Evolutionary conservation across 129 eudicot species (phyloP).

Genomic region (Tanacetum coccineum): DNA sequence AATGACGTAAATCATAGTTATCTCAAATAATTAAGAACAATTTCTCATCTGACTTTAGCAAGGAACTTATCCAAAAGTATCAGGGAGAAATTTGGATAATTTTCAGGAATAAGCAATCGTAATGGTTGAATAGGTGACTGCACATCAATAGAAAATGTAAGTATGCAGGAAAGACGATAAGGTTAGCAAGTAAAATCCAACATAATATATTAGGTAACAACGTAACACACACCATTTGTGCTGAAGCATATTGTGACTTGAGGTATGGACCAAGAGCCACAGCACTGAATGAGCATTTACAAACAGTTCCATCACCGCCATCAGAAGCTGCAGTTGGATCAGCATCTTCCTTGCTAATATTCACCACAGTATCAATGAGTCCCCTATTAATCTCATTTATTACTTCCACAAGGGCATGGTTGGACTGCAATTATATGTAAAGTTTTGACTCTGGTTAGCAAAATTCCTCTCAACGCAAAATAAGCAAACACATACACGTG

Average conservation of each 20-base stretch:
- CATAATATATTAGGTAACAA: slow-evolving; percentile 1
- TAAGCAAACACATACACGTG: no score
- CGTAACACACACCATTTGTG: slow-evolving; percentile 63
- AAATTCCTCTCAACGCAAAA: no score
- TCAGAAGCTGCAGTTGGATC: slow-evolving; percentile 70
- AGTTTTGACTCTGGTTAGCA: background rate
- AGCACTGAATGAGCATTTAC: slow-evolving; percentile 80
- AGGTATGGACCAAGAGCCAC: slow-evolving; percentile 83
- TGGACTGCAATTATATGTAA: slow-evolving; percentile 46
- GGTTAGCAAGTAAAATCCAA: background rate
- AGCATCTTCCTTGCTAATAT: slow-evolving; percentile 72
- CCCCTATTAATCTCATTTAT: slow-evolving; percentile 66
- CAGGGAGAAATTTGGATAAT: slow-evolving; percentile 86
- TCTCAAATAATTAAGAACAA: background rate
- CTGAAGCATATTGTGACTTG: slow-evolving; percentile 78
- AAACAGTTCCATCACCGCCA: slow-evolving; percentile 80
- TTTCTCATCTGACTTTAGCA: slow-evolving; percentile 64
- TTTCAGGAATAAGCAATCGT: slow-evolving; percentile 71
- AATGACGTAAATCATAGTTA: background rate
- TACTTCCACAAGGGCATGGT: slow-evolving; percentile 84
- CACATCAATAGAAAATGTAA: slow-evolving; percentile 20
- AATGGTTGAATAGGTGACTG: slow-evolving; percentile 95
- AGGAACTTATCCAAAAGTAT: slow-evolving; percentile 94
- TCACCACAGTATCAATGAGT: slow-evolving; percentile 80
- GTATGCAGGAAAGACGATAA: slow-evolving; percentile 3